Evolutionary conservation across 2,329 filamentous ascomycete genomes (phyloP).

Genomic region (Sclerotinia subarctica): DNA sequence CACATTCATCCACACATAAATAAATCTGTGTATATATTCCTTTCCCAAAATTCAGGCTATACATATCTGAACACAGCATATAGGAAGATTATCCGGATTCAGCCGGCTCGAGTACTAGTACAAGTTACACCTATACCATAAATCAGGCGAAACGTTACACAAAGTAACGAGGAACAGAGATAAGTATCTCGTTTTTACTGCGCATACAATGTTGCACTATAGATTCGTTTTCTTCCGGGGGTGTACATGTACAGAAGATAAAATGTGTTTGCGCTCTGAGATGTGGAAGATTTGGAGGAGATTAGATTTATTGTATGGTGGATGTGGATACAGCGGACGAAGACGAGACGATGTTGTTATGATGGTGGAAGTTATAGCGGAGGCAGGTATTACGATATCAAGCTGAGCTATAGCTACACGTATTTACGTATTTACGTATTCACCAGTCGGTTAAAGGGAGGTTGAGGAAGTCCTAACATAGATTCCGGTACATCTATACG

Average conservation of each 20-base stretch:
- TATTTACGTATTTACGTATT: neutral
- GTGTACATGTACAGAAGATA: neutral
- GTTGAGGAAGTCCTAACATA: neutral
- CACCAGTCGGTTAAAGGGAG: neutral
- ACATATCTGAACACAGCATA: conserved; percentile 4
- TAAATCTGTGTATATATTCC: too few species aligned
- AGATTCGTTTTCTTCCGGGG: neutral
- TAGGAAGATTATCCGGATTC: neutral
- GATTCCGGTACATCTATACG: neutral
- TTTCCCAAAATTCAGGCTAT: neutral
- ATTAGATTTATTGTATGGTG: neutral
- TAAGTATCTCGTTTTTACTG: neutral
- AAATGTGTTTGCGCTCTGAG: neutral
- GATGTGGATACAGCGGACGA: neutral
- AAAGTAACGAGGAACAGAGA: neutral
- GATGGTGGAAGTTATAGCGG: too few species aligned
- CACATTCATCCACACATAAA: neutral
- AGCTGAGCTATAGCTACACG: too few species aligned
- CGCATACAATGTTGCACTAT: neutral
- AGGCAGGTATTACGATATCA: too few species aligned
- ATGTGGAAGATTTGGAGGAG: neutral
- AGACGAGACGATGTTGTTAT: neutral
- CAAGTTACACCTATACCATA: neutral
- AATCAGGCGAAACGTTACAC: neutral
- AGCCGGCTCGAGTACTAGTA: conserved; percentile 1